phyloP scores from a whole-genome alignment of 2,329 filamentous ascomycete species.

The Fusarium sp. region DNA sequence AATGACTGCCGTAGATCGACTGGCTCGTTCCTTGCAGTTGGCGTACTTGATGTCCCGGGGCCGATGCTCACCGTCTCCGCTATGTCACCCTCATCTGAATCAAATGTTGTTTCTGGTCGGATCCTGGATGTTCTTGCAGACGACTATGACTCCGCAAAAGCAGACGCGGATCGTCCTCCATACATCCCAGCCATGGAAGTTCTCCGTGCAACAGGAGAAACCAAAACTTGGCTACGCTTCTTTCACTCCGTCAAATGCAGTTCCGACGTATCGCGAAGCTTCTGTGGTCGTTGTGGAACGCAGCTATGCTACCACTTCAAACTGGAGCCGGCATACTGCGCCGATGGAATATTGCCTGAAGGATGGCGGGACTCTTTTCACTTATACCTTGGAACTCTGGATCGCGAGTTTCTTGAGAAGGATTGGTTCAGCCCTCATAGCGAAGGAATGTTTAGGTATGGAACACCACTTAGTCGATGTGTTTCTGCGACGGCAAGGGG shows the following conservation, averaged over 20 bases:
- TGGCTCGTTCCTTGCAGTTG: not conserved
- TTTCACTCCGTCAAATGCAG: slow-evolving; percentile 29
- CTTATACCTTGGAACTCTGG: slow-evolving; percentile 30
- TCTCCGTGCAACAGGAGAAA: not conserved
- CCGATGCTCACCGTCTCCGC: not conserved
- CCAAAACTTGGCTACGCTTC: slow-evolving; percentile 4
- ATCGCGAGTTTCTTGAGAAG: slow-evolving; percentile 35
- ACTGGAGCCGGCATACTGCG: slow-evolving; percentile 19
- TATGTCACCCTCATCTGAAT: not conserved
- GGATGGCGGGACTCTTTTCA: slow-evolving; percentile 34
- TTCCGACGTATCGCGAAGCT: slow-evolving; percentile 37
- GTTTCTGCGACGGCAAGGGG: slow-evolving; percentile 31
- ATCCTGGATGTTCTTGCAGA: not conserved
- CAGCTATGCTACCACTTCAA: slow-evolving; percentile 34
- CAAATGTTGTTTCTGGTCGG: fast-evolving
- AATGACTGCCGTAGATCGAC: not conserved
- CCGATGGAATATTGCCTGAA: slow-evolving; percentile 25
- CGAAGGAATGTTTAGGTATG: slow-evolving; percentile 33
- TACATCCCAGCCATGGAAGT: not conserved
- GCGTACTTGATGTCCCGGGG: fast-evolving
- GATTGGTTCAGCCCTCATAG: slow-evolving; percentile 30
- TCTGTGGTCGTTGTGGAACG: slow-evolving; percentile 43
- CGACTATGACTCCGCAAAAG: not conserved
- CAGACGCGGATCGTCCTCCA: not conserved
- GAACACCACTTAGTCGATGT: slow-evolving; percentile 31